A percentile compares a stretch with the other conserved stretches of the same genome.
These are phyloP conservation scores for Linnemannia elongata DNA, from an alignment of 192 early-diverging fungal species.

Conservation along the genomic window DNA sequence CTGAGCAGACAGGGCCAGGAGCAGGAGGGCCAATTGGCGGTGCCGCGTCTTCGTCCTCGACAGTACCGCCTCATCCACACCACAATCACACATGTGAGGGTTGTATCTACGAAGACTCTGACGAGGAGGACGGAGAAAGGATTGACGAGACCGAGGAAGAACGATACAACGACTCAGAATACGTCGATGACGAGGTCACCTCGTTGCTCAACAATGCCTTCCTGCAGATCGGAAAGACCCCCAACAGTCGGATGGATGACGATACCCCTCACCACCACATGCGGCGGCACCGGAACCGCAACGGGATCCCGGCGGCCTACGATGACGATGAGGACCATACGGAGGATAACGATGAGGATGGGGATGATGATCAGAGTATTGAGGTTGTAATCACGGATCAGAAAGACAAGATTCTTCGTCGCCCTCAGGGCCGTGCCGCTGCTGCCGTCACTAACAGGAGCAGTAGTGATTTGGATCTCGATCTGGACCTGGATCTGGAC, in stretches of 20 bases:
- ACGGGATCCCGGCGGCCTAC: not conserved
- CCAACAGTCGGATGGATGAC: conserved; percentile 39
- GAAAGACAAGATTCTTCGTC: conserved; percentile 44
- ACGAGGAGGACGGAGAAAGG: conserved; percentile 4
- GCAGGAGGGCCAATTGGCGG: not conserved
- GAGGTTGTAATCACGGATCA: conserved; percentile 47
- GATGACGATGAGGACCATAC: conserved; percentile 3
- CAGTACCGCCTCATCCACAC: not conserved
- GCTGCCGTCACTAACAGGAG: not conserved
- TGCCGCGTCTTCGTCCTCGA: not conserved
- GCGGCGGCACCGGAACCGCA: not conserved
- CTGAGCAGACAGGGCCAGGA: not conserved
- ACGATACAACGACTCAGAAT: conserved; percentile 49
- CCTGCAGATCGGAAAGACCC: conserved; percentile 47
- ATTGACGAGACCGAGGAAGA: conserved; percentile 33
- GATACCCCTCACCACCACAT: not conserved
- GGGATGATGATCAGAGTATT: conserved; percentile 29
- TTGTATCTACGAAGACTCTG: not conserved
- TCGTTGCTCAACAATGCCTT: conserved; percentile 48
- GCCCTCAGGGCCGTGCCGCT: not conserved
- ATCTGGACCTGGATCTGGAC: conserved; percentile 33
- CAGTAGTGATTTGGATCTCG: not conserved
- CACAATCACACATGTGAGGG: not conserved
- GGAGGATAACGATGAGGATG: not conserved
- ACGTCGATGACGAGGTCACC: conserved; percentile 48